phyloP scores from a whole-genome alignment of 192 early-diverging fungal genomes.

The Piromyces sp. region DNA sequence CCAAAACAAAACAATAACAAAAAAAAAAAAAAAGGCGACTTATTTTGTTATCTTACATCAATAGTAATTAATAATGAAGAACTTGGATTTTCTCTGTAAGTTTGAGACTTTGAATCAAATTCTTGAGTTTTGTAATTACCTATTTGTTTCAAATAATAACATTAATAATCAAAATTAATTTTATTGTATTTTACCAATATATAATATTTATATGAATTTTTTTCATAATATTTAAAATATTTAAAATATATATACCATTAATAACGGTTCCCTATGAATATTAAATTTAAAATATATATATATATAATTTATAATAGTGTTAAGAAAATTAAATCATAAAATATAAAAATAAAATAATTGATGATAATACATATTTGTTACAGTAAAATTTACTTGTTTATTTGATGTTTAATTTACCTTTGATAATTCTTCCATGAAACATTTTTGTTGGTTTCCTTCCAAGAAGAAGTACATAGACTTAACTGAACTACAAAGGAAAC shows the following conservation, averaged over 20 bases:
- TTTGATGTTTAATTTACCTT: slow-evolving; percentile 54
- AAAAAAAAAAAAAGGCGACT: too few relatives aligned
- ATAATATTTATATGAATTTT: too few relatives aligned
- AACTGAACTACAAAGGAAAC: background rate
- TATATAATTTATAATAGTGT: background rate
- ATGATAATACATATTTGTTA: too few relatives aligned
- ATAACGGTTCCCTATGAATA: background rate
- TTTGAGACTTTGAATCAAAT: slow-evolving; percentile 41
- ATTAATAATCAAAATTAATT: too few relatives aligned
- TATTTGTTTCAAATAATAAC: too few relatives aligned
- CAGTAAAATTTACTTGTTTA: too few relatives aligned
- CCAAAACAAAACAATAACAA: too few relatives aligned
- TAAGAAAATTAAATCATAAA: too few relatives aligned
- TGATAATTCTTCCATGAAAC: slow-evolving; percentile 89
- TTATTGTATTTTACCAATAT: too few relatives aligned
- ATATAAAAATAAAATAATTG: too few relatives aligned
- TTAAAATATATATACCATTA: background rate
- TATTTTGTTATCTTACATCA: slow-evolving; percentile 17
- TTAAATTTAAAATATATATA: too few relatives aligned
- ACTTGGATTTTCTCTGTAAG: slow-evolving; percentile 39
- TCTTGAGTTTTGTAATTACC: slow-evolving; percentile 58
- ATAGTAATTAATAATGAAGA: slow-evolving; percentile 53
- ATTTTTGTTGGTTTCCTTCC: slow-evolving; percentile 68
- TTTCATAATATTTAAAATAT: too few relatives aligned
- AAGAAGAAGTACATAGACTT: slow-evolving; percentile 73